phyloP scores from a whole-genome alignment of 208 protist species.

The Strigomonas culicis region DNA sequence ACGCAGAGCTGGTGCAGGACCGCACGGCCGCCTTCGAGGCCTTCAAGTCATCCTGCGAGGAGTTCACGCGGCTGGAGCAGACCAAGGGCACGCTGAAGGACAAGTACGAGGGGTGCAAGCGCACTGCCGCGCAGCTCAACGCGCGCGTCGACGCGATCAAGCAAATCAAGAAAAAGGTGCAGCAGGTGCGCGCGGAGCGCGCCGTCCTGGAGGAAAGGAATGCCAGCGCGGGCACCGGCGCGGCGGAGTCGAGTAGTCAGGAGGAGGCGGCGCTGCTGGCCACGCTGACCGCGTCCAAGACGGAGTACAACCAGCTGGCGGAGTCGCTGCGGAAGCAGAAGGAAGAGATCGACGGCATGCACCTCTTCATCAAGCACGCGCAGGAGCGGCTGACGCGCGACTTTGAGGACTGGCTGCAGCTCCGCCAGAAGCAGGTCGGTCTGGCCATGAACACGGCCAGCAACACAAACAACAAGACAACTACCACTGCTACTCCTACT shows the following conservation, averaged over 20 bases:
- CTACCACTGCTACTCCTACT: not conserved
- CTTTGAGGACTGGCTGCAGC: constrained; percentile 84
- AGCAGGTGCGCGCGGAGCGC: constrained; percentile 76
- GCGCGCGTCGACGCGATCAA: constrained; percentile 68
- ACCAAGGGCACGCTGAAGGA: constrained; percentile 66
- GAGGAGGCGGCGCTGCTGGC: constrained; percentile 14
- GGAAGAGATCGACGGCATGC: constrained; percentile 84
- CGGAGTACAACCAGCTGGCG: constrained; percentile 50
- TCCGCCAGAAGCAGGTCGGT: constrained; percentile 63
- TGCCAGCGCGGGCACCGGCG: not conserved
- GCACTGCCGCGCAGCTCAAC: constrained; percentile 61
- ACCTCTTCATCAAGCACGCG: constrained; percentile 79
- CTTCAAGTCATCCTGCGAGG: constrained; percentile 80
- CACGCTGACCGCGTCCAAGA: constrained; percentile 27
- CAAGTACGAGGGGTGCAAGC: constrained; percentile 69
- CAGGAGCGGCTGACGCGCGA: constrained; percentile 79
- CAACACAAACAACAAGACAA: not conserved
- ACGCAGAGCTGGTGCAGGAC: constrained; percentile 70
- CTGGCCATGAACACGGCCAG: constrained; percentile 17
- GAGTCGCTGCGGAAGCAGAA: constrained; percentile 55
- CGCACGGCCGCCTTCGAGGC: constrained; percentile 78
- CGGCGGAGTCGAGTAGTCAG: not conserved
- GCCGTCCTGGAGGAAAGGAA: constrained; percentile 44
- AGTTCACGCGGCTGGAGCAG: constrained; percentile 66
- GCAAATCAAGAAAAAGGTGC: constrained; percentile 58